Evolutionary conservation across 2,329 filamentous ascomycete genomes (phyloP), one percentile per base, ranked within the genome.

Genomic region (Trichophaea hybrida): DNA sequence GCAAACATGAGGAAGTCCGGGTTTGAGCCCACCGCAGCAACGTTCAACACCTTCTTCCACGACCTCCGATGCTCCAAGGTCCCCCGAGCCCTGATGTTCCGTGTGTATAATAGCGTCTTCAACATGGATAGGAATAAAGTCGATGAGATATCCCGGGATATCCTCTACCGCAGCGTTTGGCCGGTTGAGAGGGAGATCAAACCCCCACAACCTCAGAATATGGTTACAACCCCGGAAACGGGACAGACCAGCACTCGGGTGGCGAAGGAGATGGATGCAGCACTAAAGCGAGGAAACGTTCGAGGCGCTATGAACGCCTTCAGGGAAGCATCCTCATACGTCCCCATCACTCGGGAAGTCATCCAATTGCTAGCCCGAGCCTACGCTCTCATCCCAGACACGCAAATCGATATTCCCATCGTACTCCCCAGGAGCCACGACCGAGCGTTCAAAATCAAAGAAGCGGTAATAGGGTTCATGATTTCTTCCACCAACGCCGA

Each of bases 31-130:
- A 61, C 65, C n/a, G 55, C 59, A 10, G 49, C 60, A 12, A 68
- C 65, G 8, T 59, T 64, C 32, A 67, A 65, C 35, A 68, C 62
- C 13, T 58, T 68, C 24, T 58, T 68, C 34, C 58, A 66, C 24
- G 61, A 61, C 35, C 55, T 68, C 17, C 61, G 65, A 6, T 58
- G 64, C 49, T 46, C 62, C 15, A 58, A 61, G 13, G 46, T 56
- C 12, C 48, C 51, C 37, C 46, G 40, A 6, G 61, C 59, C 12
- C 38, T 53, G 56, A 49, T 49, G 46, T 52, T 34, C 56, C 62
- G 65, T 1, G 44, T 67, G 43, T 62, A 67, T 17, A 35, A 57
- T 13, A 57, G 52, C 5, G 55, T 64, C 8, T 59, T 44, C 31
- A 55, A 59, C 43, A 53, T 53, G 2, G 49, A 63, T 34, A 31